Evolutionary conservation across 1,284 basidiomycete genomes (phyloP).

Genomic region (Rhodotorula sp.): DNA sequence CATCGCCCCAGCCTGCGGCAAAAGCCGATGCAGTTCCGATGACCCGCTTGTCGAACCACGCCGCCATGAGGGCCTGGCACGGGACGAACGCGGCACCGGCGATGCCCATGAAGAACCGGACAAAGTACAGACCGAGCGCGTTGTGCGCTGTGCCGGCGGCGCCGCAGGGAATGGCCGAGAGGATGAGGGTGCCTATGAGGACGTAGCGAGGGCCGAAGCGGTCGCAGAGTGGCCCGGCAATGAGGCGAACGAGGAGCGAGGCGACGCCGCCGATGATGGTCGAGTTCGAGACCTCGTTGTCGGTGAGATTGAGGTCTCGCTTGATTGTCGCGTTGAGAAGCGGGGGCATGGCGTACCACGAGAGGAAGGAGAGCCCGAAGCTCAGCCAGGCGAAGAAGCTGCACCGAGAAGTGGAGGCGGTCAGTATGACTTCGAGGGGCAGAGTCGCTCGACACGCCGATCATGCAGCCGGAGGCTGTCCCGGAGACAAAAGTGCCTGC

Average conservation of each 20-base stretch:
- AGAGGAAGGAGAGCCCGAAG: constrained; percentile 58
- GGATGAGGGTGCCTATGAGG: constrained; percentile 62
- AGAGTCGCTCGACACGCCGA: no score
- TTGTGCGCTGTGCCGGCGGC: constrained; percentile 60
- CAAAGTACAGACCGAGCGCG: constrained; percentile 57
- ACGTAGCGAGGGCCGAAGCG: constrained; percentile 56
- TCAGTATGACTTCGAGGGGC: neutral
- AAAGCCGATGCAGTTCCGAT: constrained; percentile 55
- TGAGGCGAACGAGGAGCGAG: constrained; percentile 57
- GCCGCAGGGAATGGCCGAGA: constrained; percentile 66
- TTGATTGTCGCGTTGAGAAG: constrained; percentile 13
- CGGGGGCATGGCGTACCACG: constrained; percentile 58
- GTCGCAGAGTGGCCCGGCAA: constrained; percentile 63
- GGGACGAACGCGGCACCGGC: constrained; percentile 57
- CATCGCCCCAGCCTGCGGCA: constrained; percentile 44
- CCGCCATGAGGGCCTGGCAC: constrained; percentile 58
- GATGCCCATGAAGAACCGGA: constrained; percentile 58
- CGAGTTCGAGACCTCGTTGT: constrained; percentile 56
- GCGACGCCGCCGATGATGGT: constrained; percentile 63
- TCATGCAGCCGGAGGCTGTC: neutral
- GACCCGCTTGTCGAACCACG: constrained; percentile 63
- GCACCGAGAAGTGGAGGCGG: neutral
- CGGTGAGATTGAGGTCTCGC: constrained; percentile 59
- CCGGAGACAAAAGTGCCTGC: neutral
- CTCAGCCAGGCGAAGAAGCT: constrained; percentile 49